Evolutionary conservation across 192 early-diverging fungal species (phyloP).

Genomic region (Lunasporangiospora selenospora): DNA sequence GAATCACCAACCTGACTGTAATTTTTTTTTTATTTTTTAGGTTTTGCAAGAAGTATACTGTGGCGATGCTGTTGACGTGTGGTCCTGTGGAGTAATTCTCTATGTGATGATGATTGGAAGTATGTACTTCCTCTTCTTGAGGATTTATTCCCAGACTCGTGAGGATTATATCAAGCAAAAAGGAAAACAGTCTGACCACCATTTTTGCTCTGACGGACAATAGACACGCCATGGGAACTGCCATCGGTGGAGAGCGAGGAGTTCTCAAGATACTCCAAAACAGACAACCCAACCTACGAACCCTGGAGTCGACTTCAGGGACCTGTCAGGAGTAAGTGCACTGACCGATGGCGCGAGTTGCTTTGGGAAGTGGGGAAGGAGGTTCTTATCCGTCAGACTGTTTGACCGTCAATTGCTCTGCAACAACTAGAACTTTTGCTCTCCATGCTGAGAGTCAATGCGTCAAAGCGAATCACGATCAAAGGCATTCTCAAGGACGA

Average conservation of each 20-base stretch:
- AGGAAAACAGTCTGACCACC: too few relatives aligned
- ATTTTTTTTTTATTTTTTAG: constrained; percentile 18
- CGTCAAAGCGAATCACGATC: constrained; percentile 49
- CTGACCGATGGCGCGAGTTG: background rate
- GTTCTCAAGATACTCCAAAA: constrained; percentile 54
- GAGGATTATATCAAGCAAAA: too few relatives aligned
- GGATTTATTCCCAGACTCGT: too few relatives aligned
- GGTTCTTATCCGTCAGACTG: too few relatives aligned
- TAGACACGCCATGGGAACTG: constrained; percentile 75
- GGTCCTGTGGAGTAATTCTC: constrained; percentile 75
- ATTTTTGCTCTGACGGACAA: too few relatives aligned
- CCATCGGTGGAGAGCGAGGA: constrained; percentile 66
- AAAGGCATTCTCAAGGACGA: constrained; percentile 51
- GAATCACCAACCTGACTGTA: background rate
- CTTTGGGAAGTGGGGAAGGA: too few relatives aligned
- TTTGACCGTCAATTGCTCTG: background rate
- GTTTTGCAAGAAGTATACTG: constrained; percentile 62
- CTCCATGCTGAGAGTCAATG: constrained; percentile 57
- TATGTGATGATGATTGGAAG: constrained; percentile 75
- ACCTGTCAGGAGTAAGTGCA: constrained; percentile 49
- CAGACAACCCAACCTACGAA: constrained; percentile 46
- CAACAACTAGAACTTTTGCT: constrained; percentile 48
- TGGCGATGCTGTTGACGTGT: constrained; percentile 70
- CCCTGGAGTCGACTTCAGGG: constrained; percentile 61
- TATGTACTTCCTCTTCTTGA: constrained; percentile 41